Conservation (phyloP, 106 monocot genomes). For the Dactylorhiza incarnata region DNA sequence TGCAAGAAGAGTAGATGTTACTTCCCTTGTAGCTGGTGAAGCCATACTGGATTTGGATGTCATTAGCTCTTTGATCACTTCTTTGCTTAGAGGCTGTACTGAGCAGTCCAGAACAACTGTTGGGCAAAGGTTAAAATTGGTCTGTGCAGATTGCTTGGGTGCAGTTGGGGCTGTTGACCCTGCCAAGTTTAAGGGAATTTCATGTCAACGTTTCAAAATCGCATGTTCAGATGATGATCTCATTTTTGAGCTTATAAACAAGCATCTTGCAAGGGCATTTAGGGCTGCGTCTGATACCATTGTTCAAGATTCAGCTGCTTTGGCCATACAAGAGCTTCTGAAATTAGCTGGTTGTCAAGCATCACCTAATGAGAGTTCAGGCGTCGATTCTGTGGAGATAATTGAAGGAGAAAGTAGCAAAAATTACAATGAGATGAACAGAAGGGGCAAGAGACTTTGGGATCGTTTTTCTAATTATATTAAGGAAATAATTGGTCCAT, state of each 20-base stretch:
- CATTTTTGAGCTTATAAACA: conserved; percentile 95
- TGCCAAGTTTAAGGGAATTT: conserved; percentile 76
- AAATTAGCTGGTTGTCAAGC: conserved; percentile 86
- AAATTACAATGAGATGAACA: conserved; percentile 20
- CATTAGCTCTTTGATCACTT: conserved; percentile 65
- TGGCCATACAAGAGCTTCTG: conserved; percentile 96
- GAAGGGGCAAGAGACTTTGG: conserved; percentile 75
- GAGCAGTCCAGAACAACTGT: conserved; percentile 87
- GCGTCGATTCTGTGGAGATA: conserved; percentile 11
- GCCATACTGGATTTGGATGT: conserved; percentile 66
- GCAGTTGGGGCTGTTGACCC: conserved; percentile 96
- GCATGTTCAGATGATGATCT: conserved; percentile 99
- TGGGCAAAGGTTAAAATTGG: conserved; percentile 80
- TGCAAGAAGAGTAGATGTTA: conserved; percentile 71
- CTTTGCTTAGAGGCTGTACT: conserved; percentile 79
- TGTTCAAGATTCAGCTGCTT: conserved; percentile 94
- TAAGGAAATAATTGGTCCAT: conserved; percentile 96
- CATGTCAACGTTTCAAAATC: conserved; percentile 88
- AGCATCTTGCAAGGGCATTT: conserved; percentile 92
- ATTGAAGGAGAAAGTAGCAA: conserved; percentile 3
- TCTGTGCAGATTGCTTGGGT: conserved; percentile 94
- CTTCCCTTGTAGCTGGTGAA: conserved; percentile 68
- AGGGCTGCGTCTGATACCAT: conserved; percentile 89
- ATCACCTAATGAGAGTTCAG: conserved; percentile 39
- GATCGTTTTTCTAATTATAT: conserved; percentile 91